Evolutionary conservation across 2,329 filamentous ascomycete genomes (phyloP).

Genomic region (Juglanconis oblonga): DNA sequence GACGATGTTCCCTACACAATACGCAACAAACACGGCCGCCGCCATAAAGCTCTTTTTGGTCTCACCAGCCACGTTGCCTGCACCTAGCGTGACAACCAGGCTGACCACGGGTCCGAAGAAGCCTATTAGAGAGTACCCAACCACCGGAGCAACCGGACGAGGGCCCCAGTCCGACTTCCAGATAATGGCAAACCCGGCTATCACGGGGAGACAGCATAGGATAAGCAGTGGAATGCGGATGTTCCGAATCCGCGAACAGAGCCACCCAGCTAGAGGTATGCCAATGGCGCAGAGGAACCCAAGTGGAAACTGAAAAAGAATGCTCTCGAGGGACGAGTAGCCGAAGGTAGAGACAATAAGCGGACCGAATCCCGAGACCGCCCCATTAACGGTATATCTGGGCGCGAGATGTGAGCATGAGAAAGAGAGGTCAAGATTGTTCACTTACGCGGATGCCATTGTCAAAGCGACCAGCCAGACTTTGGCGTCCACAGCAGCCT

Average conservation of each 20-base stretch:
- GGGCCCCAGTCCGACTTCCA: constrained; percentile 67
- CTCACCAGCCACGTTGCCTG: constrained; percentile 71
- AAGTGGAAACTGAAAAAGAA: constrained; percentile 73
- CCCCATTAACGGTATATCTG: constrained; percentile 67
- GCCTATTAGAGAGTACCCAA: constrained; percentile 69
- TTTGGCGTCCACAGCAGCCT: background rate
- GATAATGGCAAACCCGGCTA: constrained; percentile 71
- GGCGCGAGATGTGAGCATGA: background rate
- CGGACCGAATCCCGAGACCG: constrained; percentile 67
- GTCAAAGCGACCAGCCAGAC: constrained; percentile 40
- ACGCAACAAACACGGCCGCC: constrained; percentile 70
- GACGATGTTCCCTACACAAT: constrained; percentile 74
- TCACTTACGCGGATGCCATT: constrained; percentile 59
- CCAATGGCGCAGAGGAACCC: constrained; percentile 65
- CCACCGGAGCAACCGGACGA: constrained; percentile 63
- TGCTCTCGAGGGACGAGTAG: constrained; percentile 60
- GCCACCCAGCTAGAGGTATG: constrained; percentile 64
- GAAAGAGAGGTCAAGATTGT: background rate
- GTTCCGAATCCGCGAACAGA: constrained; percentile 59
- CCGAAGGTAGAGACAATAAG: constrained; percentile 72
- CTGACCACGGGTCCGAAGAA: constrained; percentile 60
- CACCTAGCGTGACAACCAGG: constrained; percentile 48
- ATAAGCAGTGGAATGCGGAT: constrained; percentile 64
- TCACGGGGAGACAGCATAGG: constrained; percentile 67
- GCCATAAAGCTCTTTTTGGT: constrained; percentile 79